A percentile compares a stretch with the other conserved stretches of the same genome.
phyloP scores from a whole-genome alignment of 371 early-diverging fungal species.

The Mycotypha africana region DNA sequence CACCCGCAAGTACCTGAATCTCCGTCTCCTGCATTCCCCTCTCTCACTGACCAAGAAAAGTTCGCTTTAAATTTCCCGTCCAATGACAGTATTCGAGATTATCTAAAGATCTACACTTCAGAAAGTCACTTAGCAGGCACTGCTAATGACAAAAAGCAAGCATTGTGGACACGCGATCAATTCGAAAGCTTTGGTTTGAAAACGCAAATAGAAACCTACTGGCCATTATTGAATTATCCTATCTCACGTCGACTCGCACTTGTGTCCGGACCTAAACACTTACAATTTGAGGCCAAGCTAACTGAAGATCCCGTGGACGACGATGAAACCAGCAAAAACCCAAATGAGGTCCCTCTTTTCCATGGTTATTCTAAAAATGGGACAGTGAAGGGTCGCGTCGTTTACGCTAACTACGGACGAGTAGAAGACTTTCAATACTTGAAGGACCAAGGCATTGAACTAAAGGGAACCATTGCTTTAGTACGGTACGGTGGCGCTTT shows the following conservation, averaged over 20 bases:
- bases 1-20: too few relatives aligned
- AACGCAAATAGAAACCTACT: conserved; percentile 54
- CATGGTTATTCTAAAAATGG: conserved; percentile 64
- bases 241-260: conserved; percentile 49
- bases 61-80: conserved; percentile 14
- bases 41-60: conserved; percentile 8
- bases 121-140: conserved; percentile 54
- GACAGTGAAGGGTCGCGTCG: conserved; percentile 50
- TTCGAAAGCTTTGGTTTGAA: conserved; percentile 51
- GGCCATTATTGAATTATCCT: conserved; percentile 58
- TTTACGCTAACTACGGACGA: conserved; percentile 67
- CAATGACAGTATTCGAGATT: conserved; percentile 6
- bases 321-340: conserved; percentile 41
- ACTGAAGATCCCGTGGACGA: conserved; percentile 53
- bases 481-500: conserved; percentile 58
- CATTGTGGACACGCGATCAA: conserved; percentile 52
- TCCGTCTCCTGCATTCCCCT: too few relatives aligned
- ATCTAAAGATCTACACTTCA: conserved; percentile 37
- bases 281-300: conserved; percentile 49
- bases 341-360: conserved; percentile 51
- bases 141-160: conserved; percentile 40
- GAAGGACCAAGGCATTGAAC: conserved; percentile 34
- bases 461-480: conserved; percentile 54
- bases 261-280: conserved; percentile 43
- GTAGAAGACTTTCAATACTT: conserved; percentile 54